Evolutionary conservation across 2,329 filamentous ascomycete species (phyloP), one percentile per base, ranked within the genome.

Genomic region (Ophiostoma piceae): DNA sequence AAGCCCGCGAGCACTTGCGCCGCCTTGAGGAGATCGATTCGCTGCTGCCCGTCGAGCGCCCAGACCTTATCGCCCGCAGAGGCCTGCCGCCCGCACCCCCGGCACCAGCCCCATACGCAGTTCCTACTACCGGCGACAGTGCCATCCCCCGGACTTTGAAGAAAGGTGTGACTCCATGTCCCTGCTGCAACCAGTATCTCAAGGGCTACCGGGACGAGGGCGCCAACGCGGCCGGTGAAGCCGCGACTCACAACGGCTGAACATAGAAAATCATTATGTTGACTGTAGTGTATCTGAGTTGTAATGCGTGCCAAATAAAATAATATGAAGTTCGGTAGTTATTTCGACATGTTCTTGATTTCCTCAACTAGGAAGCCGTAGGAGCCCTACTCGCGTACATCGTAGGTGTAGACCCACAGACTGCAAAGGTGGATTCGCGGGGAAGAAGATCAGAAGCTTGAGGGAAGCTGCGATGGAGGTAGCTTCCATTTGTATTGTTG

Each of bases 1-100:
- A 65, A 39, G 62, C 62, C 16, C 62, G 62, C 62, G 62, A 65
- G 35, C 62, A 65, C 35, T 35, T 65, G 35, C 62, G 62, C 19
- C 62, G 62, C 9, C 62, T 65, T 9, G 62, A 65, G 11, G 32
- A 35, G 62, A 65, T 19, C 16, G 62, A 65, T 26, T 35, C 62
- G 8, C 19, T 35, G 16, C 32, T 64, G 16, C 60, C 60, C 7
- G n/a, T 64, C 14, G 60, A 35, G 60, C 60, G 60, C 16, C 60
- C 60, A 14, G 60, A 64, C 7, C 60, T 64, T 11, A 6, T 64
- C 32, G 29, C 35, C 29, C 32, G 19, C 19, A 16, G 32, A 35
- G 8, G 6, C 9, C 32, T 65, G 2, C 62, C 62, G 8, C 7
- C 19, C 2, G 35, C 35, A 9, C 62, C 62, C 16, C 62, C 62